Evolutionary conservation across 139 green algal species (phyloP), one percentile per base, ranked within the genome.

Genomic region (Chlorella sp.): DNA sequence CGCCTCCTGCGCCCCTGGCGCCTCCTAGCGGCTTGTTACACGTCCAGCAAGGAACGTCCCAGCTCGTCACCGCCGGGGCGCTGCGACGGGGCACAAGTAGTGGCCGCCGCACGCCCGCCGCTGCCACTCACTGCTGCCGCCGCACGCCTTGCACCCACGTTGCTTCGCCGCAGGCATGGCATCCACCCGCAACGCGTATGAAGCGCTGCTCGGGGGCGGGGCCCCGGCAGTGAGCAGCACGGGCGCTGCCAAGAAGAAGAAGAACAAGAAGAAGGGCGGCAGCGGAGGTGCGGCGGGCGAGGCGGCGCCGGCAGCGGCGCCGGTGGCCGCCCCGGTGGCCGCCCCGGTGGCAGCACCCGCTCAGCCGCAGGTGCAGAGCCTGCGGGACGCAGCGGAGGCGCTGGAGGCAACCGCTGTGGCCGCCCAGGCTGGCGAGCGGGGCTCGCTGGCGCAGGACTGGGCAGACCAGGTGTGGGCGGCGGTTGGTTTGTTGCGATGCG

Each of bases 381-480:
- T 25, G 32, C 70, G 57, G 21, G 75, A 82, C 57, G 75, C 75
- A 2, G 75, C 32, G 17, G n/a, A 56, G 56, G 56, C 75, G 34
- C 57, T 82, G 75, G 75, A 82, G 57, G 75, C 75, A 25, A 32
- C 75, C 3, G 36, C 36, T 16, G 75, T 71, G 23, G 75, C 75
- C 7, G 34, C 75, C 3, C 34, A 21, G 3, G 21, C 75, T 7
- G 75, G 75, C 75, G 75, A 82, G 75, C 63, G 38, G 34, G 56
- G 75, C 34, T 23, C 75, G 4, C 57, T 82, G 34, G 75, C 75
- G 21, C 20, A 25, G 36, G 51, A 82, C 17, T 82, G 76, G 76
- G 64, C 76, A 18, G 60, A 82, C 34, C 76, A 82, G 76, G 76
- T 82, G 76, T 9, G 70, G 6, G 41, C 44, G 26, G 74, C n/a